These are phyloP conservation scores for Nothophaeocryptopus gaeumannii DNA, from an alignment of 2,329 filamentous ascomycete genomes.

Conservation along the genomic window DNA sequence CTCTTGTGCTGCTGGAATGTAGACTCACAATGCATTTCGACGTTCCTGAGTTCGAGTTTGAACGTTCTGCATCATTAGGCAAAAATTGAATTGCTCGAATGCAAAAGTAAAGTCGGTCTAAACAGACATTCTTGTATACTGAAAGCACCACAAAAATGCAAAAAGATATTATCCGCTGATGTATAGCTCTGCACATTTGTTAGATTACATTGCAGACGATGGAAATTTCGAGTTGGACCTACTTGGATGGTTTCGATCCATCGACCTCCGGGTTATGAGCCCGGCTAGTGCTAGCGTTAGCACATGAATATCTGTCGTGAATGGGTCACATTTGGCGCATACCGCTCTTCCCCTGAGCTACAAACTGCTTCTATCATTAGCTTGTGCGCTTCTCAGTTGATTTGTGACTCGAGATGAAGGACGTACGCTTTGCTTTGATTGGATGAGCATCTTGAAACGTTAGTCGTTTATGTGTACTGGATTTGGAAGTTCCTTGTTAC, in stretches of 20 bases:
- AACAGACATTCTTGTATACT: neutral
- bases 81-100: neutral
- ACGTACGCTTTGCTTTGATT: too few species aligned
- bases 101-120: neutral
- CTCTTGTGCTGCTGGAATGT: neutral
- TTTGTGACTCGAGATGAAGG: too few species aligned
- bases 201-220: neutral
- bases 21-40: neutral
- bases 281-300: neutral
- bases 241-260: slow-evolving; percentile 11
- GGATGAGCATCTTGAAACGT: too few species aligned
- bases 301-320: too few species aligned
- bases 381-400: too few species aligned
- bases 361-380: too few species aligned
- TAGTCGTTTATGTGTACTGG: too few species aligned
- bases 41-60: neutral
- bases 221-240: neutral
- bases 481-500: too few species aligned
- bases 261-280: slow-evolving; percentile 15
- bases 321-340: too few species aligned
- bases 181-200: too few species aligned
- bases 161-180: neutral
- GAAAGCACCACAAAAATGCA: neutral
- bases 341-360: too few species aligned
- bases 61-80: neutral